Conservation (phyloP, 106 monocot genomes). For the Dioscorea zingiberensis region DNA sequence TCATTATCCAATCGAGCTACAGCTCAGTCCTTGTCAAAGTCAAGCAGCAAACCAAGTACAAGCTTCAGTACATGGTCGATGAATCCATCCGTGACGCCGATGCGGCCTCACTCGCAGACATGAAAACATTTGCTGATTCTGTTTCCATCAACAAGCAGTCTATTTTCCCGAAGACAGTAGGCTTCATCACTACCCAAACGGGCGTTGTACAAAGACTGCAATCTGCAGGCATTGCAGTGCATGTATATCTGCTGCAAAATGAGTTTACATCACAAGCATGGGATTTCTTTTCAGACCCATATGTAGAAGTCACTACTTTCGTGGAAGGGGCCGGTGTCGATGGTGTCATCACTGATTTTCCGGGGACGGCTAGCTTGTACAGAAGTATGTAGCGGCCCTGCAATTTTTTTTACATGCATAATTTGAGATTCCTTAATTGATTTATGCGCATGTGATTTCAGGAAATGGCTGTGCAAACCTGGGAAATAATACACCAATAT, state of each 20-base stretch:
- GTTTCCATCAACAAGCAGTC: conserved; percentile 50
- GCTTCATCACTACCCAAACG: conserved; percentile 32
- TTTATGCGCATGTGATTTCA: too few species aligned
- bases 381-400: conserved; percentile 34
- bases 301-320: conserved; percentile 52
- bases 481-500: conserved; percentile 27
- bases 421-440: too few species aligned
- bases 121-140: conserved; percentile 50
- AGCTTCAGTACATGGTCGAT: conserved; percentile 53
- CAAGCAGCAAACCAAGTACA: conserved; percentile 46
- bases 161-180: conserved; percentile 21
- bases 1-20: conserved; percentile 60
- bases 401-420: not conserved
- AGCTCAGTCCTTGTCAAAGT: conserved; percentile 66
- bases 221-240: conserved; percentile 41
- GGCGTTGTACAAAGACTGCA: conserved; percentile 33
- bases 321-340: conserved; percentile 27
- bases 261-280: conserved; percentile 57
- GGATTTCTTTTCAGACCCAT: conserved; percentile 75
- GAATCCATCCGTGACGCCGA: conserved; percentile 37
- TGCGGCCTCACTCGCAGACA: conserved; percentile 39
- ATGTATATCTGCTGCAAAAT: conserved; percentile 50
- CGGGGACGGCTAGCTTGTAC: conserved; percentile 44
- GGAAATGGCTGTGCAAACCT: conserved; percentile 40
- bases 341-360: conserved; percentile 77